Percentiles rank a stretch among this genome's conserved stretches.
Conservation (phyloP, 2,329 filamentous ascomycete species). For the Fusarium sp. region DNA sequence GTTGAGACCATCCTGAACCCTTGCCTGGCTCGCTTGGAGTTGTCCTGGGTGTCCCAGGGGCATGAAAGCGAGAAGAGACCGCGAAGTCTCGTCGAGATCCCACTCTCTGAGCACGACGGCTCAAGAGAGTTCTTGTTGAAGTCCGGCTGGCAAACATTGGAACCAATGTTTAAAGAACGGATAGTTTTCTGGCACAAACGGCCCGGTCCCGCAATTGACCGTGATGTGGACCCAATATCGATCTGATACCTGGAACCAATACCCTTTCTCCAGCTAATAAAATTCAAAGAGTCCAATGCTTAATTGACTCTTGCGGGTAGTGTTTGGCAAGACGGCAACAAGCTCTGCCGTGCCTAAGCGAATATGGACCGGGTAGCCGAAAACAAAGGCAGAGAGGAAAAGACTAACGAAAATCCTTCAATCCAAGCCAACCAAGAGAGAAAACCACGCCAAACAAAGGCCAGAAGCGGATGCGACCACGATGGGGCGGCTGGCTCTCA, state of each 20-base stretch:
- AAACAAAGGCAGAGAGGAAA: background rate
- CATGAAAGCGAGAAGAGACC: slow-evolving; percentile 11
- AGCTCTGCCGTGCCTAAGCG: slow-evolving; percentile 32
- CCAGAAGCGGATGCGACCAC: slow-evolving; percentile 10
- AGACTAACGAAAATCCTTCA: slow-evolving; percentile 15
- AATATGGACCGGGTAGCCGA: slow-evolving; percentile 18
- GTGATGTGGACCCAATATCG: slow-evolving; percentile 19
- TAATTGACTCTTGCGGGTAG: slow-evolving; percentile 1
- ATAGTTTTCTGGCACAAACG: background rate
- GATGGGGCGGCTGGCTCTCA: slow-evolving; percentile 25
- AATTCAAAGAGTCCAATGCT: background rate
- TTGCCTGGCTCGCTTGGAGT: slow-evolving; percentile 6
- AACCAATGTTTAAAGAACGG: background rate
- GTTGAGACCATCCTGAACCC: slow-evolving; percentile 43
- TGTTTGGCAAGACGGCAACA: background rate
- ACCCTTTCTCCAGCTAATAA: background rate
- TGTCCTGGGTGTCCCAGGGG: slow-evolving; percentile 9
- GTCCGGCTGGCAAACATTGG: slow-evolving; percentile 33
- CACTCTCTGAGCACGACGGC: slow-evolving; percentile 24
- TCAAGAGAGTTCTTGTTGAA: slow-evolving; percentile 30
- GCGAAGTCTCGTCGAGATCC: slow-evolving; percentile 27
- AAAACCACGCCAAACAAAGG: background rate
- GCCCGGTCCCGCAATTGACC: slow-evolving; percentile 9
- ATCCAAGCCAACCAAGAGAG: slow-evolving; percentile 5
- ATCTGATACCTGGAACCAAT: slow-evolving; percentile 14